A percentile compares a stretch with the other conserved stretches of the same genome.
Evolutionary conservation across 495 filamentous ascomycete genomes (phyloP).

Genomic region (Neurospora africana): DNA sequence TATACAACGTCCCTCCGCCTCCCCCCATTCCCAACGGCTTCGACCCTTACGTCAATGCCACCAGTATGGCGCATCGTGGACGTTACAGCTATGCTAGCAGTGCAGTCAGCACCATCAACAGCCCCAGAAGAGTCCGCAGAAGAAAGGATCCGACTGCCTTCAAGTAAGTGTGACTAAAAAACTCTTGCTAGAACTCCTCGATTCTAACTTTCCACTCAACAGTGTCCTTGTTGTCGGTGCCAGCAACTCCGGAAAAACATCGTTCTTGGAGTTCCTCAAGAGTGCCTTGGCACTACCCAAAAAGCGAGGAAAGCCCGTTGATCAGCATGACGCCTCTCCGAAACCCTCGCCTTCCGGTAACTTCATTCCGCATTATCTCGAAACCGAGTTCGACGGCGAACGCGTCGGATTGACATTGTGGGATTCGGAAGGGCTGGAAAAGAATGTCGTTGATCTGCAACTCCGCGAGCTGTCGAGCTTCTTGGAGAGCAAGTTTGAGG

Average conservation of each 20-base stretch:
- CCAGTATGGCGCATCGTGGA: slow-evolving; percentile 95
- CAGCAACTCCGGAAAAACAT: slow-evolving; percentile 85
- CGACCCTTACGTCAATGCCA: slow-evolving; percentile 71
- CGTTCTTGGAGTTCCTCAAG: slow-evolving; percentile 91
- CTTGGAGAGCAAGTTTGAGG: slow-evolving; percentile 95
- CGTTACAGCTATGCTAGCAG: slow-evolving; percentile 96
- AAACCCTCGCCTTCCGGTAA: slow-evolving; percentile 39
- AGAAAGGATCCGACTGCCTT: slow-evolving; percentile 96
- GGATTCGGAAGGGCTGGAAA: slow-evolving; percentile 92
- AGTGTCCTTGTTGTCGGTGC: slow-evolving; percentile 89
- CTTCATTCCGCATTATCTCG: slow-evolving; percentile 79
- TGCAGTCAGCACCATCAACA: slow-evolving; percentile 85
- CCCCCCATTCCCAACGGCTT: slow-evolving; percentile 44
- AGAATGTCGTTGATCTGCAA: slow-evolving; percentile 87
- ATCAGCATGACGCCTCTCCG: slow-evolving; percentile 45
- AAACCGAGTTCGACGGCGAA: slow-evolving; percentile 90
- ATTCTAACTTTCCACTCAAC: not conserved
- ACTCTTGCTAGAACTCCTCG: not conserved
- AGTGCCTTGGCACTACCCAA: slow-evolving; percentile 72
- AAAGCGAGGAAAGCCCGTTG: slow-evolving; percentile 47
- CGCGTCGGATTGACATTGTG: slow-evolving; percentile 88
- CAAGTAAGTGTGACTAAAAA: slow-evolving; percentile 57
- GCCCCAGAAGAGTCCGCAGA: slow-evolving; percentile 80
- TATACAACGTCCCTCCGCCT: slow-evolving; percentile 29
- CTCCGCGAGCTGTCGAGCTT: slow-evolving; percentile 83